Conservation (phyloP, 768 basidiomycete species). For the Mycena kentingensis region DNA sequence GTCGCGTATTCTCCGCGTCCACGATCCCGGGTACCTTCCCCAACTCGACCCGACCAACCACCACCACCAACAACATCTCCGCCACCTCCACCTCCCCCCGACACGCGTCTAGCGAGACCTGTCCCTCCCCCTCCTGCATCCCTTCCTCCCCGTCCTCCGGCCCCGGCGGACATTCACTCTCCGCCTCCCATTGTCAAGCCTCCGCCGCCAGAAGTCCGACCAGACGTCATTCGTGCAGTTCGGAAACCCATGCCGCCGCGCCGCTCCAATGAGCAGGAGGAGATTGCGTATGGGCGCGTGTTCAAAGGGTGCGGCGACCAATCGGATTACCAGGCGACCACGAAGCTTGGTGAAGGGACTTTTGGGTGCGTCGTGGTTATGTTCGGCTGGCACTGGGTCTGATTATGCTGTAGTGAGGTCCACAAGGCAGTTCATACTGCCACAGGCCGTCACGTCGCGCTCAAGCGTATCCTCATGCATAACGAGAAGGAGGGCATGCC, state of each 20-base stretch:
- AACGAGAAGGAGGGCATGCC: constrained; percentile 98
- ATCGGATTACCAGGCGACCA: constrained; percentile 75
- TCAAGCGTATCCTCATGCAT: constrained; percentile 96
- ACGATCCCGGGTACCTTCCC: too few relatives aligned
- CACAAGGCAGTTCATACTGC: constrained; percentile 78
- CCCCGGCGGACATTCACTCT: constrained; percentile 49
- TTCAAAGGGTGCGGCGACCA: constrained; percentile 75
- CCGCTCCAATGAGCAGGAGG: constrained; percentile 65
- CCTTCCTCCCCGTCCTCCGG: constrained; percentile 47
- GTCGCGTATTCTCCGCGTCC: too few relatives aligned
- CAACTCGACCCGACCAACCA: constrained; percentile 22
- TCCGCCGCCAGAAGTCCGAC: constrained; percentile 17
- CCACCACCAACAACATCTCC: constrained; percentile 26
- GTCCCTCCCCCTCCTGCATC: constrained; percentile 41
- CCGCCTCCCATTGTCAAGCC: constrained; percentile 39
- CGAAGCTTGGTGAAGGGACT: constrained; percentile 94
- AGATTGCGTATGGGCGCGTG: constrained; percentile 62
- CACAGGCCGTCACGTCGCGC: constrained; percentile 68
- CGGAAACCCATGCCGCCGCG: constrained; percentile 47
- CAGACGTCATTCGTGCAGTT: constrained; percentile 26
- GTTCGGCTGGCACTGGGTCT: constrained; percentile 1
- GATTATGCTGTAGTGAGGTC: constrained; percentile 63
- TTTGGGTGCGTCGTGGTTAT: constrained; percentile 72
- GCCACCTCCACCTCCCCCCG: constrained; percentile 33
- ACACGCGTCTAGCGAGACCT: constrained; percentile 30